A percentile compares a stretch with the other conserved stretches of the same genome.
Evolutionary conservation across 371 early-diverging fungal species (phyloP).

Genomic region (Smittium culicis): DNA sequence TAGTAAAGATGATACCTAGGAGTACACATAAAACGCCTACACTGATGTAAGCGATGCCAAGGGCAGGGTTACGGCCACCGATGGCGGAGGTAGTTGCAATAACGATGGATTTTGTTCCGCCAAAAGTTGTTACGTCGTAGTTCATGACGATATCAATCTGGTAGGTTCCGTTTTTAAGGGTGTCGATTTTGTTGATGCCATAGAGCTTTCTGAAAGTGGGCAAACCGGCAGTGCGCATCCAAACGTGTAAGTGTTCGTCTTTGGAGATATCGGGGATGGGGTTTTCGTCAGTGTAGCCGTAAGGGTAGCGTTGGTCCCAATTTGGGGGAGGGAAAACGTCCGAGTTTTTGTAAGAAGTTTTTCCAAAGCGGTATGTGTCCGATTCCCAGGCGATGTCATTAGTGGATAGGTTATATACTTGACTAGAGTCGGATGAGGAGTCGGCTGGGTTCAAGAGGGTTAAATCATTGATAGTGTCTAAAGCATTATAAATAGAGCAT

Average conservation of each 20-base stretch:
- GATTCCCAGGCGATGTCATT: slow-evolving; percentile 81
- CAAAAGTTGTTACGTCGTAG: slow-evolving; percentile 61
- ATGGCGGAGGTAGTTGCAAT: slow-evolving; percentile 78
- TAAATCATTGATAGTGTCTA: slow-evolving; percentile 33
- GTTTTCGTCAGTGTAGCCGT: slow-evolving; percentile 43
- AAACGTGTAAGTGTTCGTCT: slow-evolving; percentile 88
- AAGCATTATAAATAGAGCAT: background rate
- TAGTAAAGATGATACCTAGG: slow-evolving; percentile 69
- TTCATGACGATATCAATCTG: slow-evolving; percentile 51
- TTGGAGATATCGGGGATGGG: slow-evolving; percentile 52
- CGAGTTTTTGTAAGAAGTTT: slow-evolving; percentile 36
- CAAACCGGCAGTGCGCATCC: slow-evolving; percentile 95
- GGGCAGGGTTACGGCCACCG: slow-evolving; percentile 88
- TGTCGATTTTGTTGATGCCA: slow-evolving; percentile 50
- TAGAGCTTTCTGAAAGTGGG: slow-evolving; percentile 95
- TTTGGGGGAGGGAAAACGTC: slow-evolving; percentile 64
- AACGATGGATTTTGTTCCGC: slow-evolving; percentile 84
- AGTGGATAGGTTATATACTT: slow-evolving; percentile 37
- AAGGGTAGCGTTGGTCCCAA: slow-evolving; percentile 46
- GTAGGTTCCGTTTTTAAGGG: slow-evolving; percentile 45
- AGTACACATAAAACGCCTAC: slow-evolving; percentile 72
- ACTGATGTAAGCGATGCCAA: slow-evolving; percentile 84
- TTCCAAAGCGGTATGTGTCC: slow-evolving; percentile 57
- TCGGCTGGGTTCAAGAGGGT: slow-evolving; percentile 36
- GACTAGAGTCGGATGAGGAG: slow-evolving; percentile 21